Base-by-base conservation (phyloP, 768 basidiomycete genomes). In the Crucibulum laeve region DNA sequence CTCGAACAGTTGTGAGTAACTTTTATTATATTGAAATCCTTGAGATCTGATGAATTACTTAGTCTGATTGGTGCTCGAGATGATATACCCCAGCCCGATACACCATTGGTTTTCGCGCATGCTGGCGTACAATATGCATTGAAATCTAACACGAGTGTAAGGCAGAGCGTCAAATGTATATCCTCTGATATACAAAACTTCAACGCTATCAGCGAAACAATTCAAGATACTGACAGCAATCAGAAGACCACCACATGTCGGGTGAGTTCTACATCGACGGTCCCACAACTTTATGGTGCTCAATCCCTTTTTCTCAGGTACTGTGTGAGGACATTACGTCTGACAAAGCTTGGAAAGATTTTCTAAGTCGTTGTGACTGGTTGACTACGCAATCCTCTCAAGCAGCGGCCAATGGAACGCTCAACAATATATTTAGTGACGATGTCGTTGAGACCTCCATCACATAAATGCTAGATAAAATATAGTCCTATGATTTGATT, bases 141-240 rank as follows among this genome's bases (percentile, higher is more conserved):
- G 6, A 61, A 72, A 37, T 62, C 67, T 6, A 74, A 59, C 48
- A 64, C 60, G 21, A 81, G 62, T 50, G 67, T 82, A 23, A 73
- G 74, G 23, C 76, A 74, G 53, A 71, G 62, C 47, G 40, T 47
- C 10, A 64, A 73, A 39, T 22, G 47, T 25, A 45, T 58, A 33
- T 34, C 48, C 23, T 37, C 17, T 5, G 49, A 47, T 17, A 44
- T 48, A 28, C 23, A 13, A 24, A 30, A 51, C 17, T 30, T 45
- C 44, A 43, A 46, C 32, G 55, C 65, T 25, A 52, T 64, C 19
- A 69, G 55, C 22, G 84, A 86, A 55, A 79, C 68, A 42, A 52
- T 67, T 11, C 45, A 75, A 10, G 82, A 84, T 51, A 58, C 77
- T 17, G 82, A 81, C 50, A 76, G 68, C 44, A 68, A 69, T 18